Conservation (phyloP, 257 asterid species). For the Knoxia roxburghii region DNA sequence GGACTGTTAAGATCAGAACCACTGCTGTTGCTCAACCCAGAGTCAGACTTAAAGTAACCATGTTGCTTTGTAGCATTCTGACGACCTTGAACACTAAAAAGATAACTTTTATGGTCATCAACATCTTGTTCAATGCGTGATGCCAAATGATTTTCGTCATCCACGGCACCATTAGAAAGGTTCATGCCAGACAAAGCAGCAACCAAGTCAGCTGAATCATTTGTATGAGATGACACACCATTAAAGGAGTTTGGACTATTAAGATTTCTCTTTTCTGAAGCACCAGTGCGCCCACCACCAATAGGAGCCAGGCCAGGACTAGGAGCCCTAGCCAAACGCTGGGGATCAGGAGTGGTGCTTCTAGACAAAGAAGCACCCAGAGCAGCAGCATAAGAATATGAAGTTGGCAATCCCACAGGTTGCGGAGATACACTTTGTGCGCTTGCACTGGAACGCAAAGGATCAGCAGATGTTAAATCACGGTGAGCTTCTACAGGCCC, state of each 20-base stretch:
- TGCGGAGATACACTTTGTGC: constrained; percentile 50
- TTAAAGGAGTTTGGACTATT: constrained; percentile 53
- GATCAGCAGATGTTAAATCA: constrained; percentile 45
- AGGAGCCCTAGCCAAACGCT: constrained; percentile 72
- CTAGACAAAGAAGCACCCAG: constrained; percentile 87
- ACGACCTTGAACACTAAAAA: constrained; percentile 50
- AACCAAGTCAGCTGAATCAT: constrained; percentile 60
- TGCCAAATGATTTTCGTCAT: constrained; percentile 42
- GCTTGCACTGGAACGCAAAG: constrained; percentile 37
- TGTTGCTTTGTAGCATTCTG: constrained; percentile 55
- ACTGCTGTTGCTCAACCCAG: constrained; percentile 34
- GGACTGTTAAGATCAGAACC: constrained; percentile 32
- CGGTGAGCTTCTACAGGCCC: constrained; percentile 52
- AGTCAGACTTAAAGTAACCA: constrained; percentile 37
- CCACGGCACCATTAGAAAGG: constrained; percentile 54
- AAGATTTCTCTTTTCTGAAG: constrained; percentile 59
- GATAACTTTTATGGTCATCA: constrained; percentile 46
- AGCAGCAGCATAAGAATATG: constrained; percentile 91
- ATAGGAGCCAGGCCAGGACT: constrained; percentile 90
- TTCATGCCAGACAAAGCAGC: constrained; percentile 80
- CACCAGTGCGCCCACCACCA: constrained; percentile 65
- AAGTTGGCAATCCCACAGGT: constrained; percentile 44
- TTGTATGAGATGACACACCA: constrained; percentile 45
- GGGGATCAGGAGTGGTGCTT: constrained; percentile 95
- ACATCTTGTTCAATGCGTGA: constrained; percentile 38